Evolutionary conservation across 1,139 yeast species (phyloP), one percentile per base, ranked within the genome.

Genomic region (Zhuliangozyma parablackwelliae): DNA sequence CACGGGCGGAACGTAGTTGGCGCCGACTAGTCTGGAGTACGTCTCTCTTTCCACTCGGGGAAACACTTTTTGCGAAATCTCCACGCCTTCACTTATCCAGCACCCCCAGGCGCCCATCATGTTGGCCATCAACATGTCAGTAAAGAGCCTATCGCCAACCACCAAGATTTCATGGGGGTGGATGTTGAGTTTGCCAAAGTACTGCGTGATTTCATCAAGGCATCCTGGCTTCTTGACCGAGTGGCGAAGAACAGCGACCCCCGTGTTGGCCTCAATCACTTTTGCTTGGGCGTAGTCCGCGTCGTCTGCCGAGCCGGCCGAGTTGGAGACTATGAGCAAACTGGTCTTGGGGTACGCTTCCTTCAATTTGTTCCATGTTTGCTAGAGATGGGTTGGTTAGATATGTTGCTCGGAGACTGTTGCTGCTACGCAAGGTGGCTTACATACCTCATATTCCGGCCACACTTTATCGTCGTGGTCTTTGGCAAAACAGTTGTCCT

Each of bases 101-200:
- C 88, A 72, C 0, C 94, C 87, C 63, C 80, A 77, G 0, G 95
- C 72, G 0, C 95, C 95, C 95, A 90, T 88, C 71, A 82, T 71
- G 50, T 90, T 90, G 13, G 97, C 97, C 96, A 92, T 86, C 37
- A 90, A 63, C 42, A 92, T 76, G 57, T 92, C 98, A 0, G 98
- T 92, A 60, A 89, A 80, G 29, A 92, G 69, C 28, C 98, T 63
- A 51, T 92, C 98, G 0, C 98, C 98, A 13, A 92, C 77, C 5
- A 92, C 82, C 0, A 89, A 88, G 20, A 92, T 79, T 48, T 90
- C 86, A 12, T 69, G 56, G 0, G 94, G 76, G 7, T 65, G 56
- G 7, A 82, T 65, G 2, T 74, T 74, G 26, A 70, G 64, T 20
- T 59, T 40, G 11, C 53, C 54, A 52, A 88, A 82, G 49, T 82